Base-by-base conservation (phyloP, 139 green algal genomes). In the Volvox reticuliferus region DNA sequence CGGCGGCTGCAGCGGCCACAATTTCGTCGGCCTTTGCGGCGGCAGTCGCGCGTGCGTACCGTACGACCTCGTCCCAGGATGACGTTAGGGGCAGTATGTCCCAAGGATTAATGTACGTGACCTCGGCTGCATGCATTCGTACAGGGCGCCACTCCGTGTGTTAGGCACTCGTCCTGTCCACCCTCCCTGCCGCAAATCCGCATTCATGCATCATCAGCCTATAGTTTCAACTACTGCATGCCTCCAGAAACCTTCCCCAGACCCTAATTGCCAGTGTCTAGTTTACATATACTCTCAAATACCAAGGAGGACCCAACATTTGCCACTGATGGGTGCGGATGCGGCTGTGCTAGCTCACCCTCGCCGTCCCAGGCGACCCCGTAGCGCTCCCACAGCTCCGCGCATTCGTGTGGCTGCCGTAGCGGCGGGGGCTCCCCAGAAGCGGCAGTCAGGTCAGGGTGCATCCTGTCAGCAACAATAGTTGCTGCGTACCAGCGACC, bases 361-460 rank as follows among this genome's bases (percentile, higher is more conserved):
- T 79, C 82, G 6, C 65, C 82, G 14, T 88, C 63, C 82, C 68
- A 76, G 22, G 17, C n/a, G 44, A 88, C 82, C 3, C 20, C 9
- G 82, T 79, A 88, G 21, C 82, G 82, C 82, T 79, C 33, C 82
- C 82, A 88, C 63, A 88, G 35, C 33, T 26, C 82, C 21, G 30
- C 33, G 12, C 13, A 16, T 35, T 67, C 33, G 63, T 88, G 35
- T 9, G 33, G 78, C 78, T 84, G 78, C 37, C 32, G 30, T 24
- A 65, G 36, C 78, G 78, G 78, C 36, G 36, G 78, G 20, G 78
- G 78, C 78, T 68, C 78, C 36, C 78, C 78, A 12, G 24, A 33
- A n/a, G 63, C 32, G 33, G 22, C 17, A 63, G 63, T 61, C 32
- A 76, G 32, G 28, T 20, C 21, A 12, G 63, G 82, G n/a, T 61